These are phyloP conservation scores for bread wheat (Triticum aestivum) DNA, from an alignment of 176 grass and related monocot genomes.

Conservation along the genomic window DNA sequence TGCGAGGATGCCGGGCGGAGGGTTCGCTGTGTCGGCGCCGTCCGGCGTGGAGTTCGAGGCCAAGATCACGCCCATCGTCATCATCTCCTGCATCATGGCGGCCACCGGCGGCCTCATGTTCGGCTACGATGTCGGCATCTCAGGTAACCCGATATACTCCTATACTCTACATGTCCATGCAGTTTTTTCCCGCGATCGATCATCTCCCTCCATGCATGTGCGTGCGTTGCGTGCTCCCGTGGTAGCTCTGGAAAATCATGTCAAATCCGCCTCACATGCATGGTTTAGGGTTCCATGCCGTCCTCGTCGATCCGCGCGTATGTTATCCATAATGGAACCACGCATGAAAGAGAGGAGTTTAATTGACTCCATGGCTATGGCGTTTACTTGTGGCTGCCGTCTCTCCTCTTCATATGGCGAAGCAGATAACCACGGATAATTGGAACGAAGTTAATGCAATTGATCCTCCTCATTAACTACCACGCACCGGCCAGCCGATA, in stretches of 20 bases:
- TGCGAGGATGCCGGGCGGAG: slow-evolving; percentile 70
- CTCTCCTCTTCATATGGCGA: not conserved
- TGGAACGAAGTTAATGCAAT: not conserved
- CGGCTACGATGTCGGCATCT: slow-evolving; percentile 90
- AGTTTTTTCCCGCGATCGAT: not conserved
- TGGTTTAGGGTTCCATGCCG: not conserved
- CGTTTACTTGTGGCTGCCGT: not conserved
- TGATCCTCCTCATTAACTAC: not conserved
- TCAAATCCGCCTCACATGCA: not conserved
- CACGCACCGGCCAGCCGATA: not conserved
- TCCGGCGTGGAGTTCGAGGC: slow-evolving; percentile 72
- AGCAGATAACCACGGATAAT: not conserved
- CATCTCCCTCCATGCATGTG: not conserved
- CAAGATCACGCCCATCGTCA: slow-evolving; percentile 86
- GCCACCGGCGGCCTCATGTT: slow-evolving; percentile 94
- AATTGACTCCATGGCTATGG: not conserved
- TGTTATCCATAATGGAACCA: not conserved
- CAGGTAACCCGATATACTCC: slow-evolving; percentile 36
- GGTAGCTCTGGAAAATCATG: not conserved
- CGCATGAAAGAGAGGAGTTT: not conserved
- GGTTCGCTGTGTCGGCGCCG: slow-evolving; percentile 66
- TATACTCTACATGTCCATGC: not conserved
- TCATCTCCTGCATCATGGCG: slow-evolving; percentile 96
- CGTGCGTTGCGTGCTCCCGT: not conserved
- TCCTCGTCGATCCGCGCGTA: not conserved